Evolutionary conservation across 371 early-diverging fungal species (phyloP), one percentile per base, ranked within the genome.

Genomic region (Basidiobolus meristosporus): DNA sequence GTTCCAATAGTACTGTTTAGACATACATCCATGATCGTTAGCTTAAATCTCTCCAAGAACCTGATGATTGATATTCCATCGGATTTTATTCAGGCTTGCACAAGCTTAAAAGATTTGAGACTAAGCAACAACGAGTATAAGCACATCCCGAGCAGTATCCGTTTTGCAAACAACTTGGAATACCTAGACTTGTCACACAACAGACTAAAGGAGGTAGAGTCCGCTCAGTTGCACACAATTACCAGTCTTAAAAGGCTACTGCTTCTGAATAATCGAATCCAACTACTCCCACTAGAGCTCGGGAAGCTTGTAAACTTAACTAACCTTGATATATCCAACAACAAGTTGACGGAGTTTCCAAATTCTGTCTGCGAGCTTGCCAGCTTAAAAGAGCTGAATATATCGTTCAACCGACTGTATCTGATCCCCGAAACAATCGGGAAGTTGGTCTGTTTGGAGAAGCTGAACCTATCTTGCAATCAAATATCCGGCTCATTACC

Each of bases 321-420:
- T 9, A 58, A 59, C 10, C 54, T 90, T 3, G 69, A 72, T 50
- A 60, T 88, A 10, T 69, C 82, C 22, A 87, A 83, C 59, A 90
- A 90, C 55, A 63, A 65, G n/a, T 61, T 90, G 36, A 51, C 62
- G 1, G 41, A 47, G 18, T 72, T 90, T 39, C 88, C 89, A 0
- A 40, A 42, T 18, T 65, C 64, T 0, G 53, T 83, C 18, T 70
- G 73, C 33, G 40, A 64, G n/a, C 64, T 87, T 7, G 28, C 47
- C 7, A 54, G 66, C 9, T 56, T 92, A 9, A 57, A 56, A 12
- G 65, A 73, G 22, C 65, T 92, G 15, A 85, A 92, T 51, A 50
- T 89, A 36, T 80, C 79, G 29, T 83, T 82, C 44, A 89, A 89
- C 56, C 69, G 77, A 23, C 81, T 93, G 16, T 45, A 68, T 2